Conservation (phyloP, 768 basidiomycete genomes). For the Xerocomus brunneocitrinus region DNA sequence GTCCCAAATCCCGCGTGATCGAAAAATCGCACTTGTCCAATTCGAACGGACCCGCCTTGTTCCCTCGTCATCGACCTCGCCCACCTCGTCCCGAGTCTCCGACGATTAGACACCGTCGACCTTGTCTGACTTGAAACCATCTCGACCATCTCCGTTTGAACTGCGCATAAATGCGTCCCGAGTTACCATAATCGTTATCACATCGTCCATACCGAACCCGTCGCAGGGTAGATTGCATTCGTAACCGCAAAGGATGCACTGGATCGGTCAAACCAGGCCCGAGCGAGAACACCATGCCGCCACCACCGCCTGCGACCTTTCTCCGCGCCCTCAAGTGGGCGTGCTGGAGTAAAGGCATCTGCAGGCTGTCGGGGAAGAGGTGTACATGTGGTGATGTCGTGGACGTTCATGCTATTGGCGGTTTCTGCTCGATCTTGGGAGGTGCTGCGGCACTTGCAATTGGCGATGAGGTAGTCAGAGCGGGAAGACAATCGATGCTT, state of each 20-base stretch:
- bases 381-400: neutral
- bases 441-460: neutral
- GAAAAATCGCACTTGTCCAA: neutral
- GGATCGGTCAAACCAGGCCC: too few species aligned
- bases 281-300: neutral
- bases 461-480: neutral
- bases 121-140: neutral
- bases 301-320: neutral
- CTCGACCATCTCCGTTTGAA: neutral
- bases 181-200: neutral
- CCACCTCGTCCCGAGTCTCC: neutral
- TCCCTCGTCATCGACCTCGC: neutral
- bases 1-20: neutral
- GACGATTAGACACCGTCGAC: neutral
- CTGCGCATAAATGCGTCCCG: neutral
- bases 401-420: neutral
- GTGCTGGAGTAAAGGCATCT: too few species aligned
- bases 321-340: neutral
- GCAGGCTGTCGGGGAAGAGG: neutral
- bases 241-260: too few species aligned
- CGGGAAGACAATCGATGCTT: neutral
- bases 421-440: neutral
- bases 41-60: neutral
- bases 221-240: too few species aligned
- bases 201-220: neutral